Evolutionary conservation across 1,284 basidiomycete species (phyloP), one percentile per base, ranked within the genome.

Genomic region (Cutaneotrichosporon spelunceum): DNA sequence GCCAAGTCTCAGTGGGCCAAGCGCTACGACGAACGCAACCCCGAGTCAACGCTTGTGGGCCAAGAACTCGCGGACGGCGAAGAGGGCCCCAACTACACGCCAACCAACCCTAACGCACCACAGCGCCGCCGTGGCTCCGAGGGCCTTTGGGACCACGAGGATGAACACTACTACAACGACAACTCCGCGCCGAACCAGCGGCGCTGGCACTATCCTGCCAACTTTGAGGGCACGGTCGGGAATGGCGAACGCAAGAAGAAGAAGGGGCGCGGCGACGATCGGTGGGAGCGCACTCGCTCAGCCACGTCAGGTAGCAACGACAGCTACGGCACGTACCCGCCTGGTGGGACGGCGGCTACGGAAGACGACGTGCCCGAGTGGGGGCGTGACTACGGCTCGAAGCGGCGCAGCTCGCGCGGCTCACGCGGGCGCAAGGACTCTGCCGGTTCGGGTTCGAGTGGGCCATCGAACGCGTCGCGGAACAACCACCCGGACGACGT

Each of bases 1-100:
- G 85, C 84, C 62, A 88, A 88, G 73, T 90, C 87, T 53, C 88
- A 91, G 70, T 96, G 93, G 93, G 88, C 91, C 5, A 81, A 80
- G 61, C 87, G 90, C 58, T 95, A 91, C 81, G 87, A 90, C 61
- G 92, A 94, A 71, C 87, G 91, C 57, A 83, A 88, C n/a, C 83
- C 86, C 0, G 80, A 84, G 56, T 89, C 89, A 2, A 84, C 88
- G 0, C 84, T 87, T 42, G 87, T 90, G 53, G 85, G 85, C 11
- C 86, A 87, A 66, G 80, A 87, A 0, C 83, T 87, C 69, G 92
- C 87, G 72, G 91, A 90, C 61, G 92, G 91, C 7, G 89, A 94
- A 75, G 74, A 74, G 58, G 77, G 77, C 9, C 68, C 62, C 19
- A 76, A 79, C 63, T 79, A 79, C 66, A 69, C 69, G 27, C 75